Percentiles rank a stretch among this genome's conserved stretches.
These are phyloP conservation scores for Xylariales sp. DNA, from an alignment of 2,329 filamentous ascomycete species.

Conservation along the genomic window DNA sequence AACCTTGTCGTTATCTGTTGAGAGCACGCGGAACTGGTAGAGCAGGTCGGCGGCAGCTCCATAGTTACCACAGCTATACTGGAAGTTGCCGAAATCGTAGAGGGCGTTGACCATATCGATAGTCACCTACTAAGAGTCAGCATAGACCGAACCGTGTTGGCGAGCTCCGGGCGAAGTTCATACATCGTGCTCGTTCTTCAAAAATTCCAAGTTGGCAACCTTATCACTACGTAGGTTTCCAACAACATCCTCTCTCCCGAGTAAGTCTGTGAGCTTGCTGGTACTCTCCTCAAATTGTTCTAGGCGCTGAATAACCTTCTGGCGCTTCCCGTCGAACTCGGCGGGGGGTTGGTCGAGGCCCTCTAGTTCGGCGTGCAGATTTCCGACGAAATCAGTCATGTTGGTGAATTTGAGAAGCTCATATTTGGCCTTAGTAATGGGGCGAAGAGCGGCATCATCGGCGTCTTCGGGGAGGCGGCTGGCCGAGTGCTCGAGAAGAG, in stretches of 20 bases:
- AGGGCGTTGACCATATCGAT: conserved; percentile 95
- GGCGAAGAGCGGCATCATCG: conserved; percentile 67
- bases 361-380: conserved; percentile 90
- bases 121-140: conserved; percentile 70
- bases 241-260: conserved; percentile 90
- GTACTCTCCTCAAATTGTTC: conserved; percentile 89
- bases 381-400: conserved; percentile 98
- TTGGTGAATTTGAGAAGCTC: conserved; percentile 96
- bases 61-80: conserved; percentile 98
- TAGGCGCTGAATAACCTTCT: conserved; percentile 85
- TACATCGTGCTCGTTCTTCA: conserved; percentile 95
- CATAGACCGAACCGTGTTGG: conserved; percentile 9
- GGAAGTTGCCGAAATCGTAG: conserved; percentile 95
- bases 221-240: conserved; percentile 94
- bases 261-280: conserved; percentile 85
- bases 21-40: conserved; percentile 97
- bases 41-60: conserved; percentile 88
- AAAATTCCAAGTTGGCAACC: conserved; percentile 96
- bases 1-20: conserved; percentile 98
- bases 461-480: conserved; percentile 82
- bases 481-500: conserved; percentile 90
- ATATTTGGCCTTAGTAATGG: conserved; percentile 88
- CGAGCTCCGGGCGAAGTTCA: conserved; percentile 48
- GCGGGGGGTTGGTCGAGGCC: conserved; percentile 79
- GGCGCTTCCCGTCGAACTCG: conserved; percentile 89